Percentiles rank a stretch among this genome's conserved stretches.
phyloP scores from a whole-genome alignment of 2,329 filamentous ascomycete species.

The Beauveria medogensis region DNA sequence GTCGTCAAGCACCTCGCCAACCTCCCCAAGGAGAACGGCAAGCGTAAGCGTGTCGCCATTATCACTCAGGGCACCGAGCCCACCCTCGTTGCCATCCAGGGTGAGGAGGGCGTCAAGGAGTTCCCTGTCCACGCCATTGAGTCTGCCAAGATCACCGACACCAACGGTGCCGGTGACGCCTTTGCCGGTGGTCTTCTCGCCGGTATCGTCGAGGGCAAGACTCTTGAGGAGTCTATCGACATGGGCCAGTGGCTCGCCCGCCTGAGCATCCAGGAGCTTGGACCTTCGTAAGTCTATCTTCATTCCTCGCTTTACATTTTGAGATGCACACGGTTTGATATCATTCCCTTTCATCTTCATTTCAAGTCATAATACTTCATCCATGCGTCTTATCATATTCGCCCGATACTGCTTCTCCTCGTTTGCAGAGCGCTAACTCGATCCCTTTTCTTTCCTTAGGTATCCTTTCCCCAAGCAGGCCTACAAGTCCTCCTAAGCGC shows the following conservation, averaged over 20 bases:
- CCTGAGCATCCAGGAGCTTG: constrained; percentile 88
- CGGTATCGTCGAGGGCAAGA: constrained; percentile 77
- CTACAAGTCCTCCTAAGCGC: constrained; percentile 45
- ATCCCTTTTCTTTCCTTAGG: constrained; percentile 32
- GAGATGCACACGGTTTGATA: background rate
- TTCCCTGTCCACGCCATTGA: constrained; percentile 76
- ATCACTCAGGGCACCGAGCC: constrained; percentile 92
- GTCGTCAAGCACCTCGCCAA: constrained; percentile 81
- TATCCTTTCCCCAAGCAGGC: constrained; percentile 77
- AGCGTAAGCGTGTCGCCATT: constrained; percentile 78
- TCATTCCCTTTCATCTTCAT: constrained; percentile 4
- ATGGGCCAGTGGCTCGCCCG: constrained; percentile 96
- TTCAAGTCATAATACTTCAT: constrained; percentile 9
- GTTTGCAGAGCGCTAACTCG: constrained; percentile 1
- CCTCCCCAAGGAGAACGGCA: constrained; percentile 83
- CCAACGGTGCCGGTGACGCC: constrained; percentile 92
- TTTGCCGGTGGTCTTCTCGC: constrained; percentile 93
- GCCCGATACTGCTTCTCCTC: background rate
- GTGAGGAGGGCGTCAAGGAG: constrained; percentile 61
- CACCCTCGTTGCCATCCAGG: constrained; percentile 74
- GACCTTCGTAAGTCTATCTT: constrained; percentile 73
- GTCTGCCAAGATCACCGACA: constrained; percentile 78
- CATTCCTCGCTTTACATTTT: constrained; percentile 3
- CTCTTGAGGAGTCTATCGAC: constrained; percentile 70
- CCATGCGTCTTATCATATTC: background rate